Base-by-base conservation (phyloP, 805 yeast genomes). In the Hanseniaspora guilliermondii region DNA sequence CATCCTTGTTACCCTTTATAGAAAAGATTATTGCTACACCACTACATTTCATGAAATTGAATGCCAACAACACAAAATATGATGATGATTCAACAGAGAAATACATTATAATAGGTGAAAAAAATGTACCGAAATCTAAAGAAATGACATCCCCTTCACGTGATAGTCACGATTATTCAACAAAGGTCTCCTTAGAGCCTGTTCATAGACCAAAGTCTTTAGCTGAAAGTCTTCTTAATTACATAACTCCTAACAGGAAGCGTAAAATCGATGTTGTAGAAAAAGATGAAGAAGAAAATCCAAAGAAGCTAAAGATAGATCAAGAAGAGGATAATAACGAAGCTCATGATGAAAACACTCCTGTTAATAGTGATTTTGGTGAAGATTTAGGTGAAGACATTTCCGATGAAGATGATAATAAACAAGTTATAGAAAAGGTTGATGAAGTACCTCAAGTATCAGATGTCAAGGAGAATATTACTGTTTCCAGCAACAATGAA, bases 211-310 rank as follows among this genome's bases (percentile, higher is more conserved):
- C 55, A 70, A 53, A 62, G 55, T 74, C 79, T 19, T 70, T 76
- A 75, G 80, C 80, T 9, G 81, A 76, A 62, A 82, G 82, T 9
- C 76, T 79, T 32, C 79, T 80, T 12, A 73, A 76, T 7, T 77
- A 77, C 62, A 72, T 82, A 6, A 41, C 61, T 1, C 60, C 67
- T 46, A 63, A 30, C 61, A 52, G 63, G 62, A 4, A 63, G 61
- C 11, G 64, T 63, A 40, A 52, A 19, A 36, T 45, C 11, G 44
- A 39, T 11, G 21, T 32, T 11, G 37, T 16, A 22, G 21, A 17
- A 9, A n/a, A 17, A 6, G 1, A 32, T 14, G 35, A 11, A n/a
- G 32, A 27, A 17, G 3, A 4, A n/a, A 16, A 9, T n/a, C 6
- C 36, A 7, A 56, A 6, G 53, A 25, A 37, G n/a, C 37, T 24